A percentile compares a stretch with the other conserved stretches of the same genome.
These are phyloP conservation scores for Corrigiola litoralis DNA, from an alignment of 179 eudicot species.

Conservation along the genomic window DNA sequence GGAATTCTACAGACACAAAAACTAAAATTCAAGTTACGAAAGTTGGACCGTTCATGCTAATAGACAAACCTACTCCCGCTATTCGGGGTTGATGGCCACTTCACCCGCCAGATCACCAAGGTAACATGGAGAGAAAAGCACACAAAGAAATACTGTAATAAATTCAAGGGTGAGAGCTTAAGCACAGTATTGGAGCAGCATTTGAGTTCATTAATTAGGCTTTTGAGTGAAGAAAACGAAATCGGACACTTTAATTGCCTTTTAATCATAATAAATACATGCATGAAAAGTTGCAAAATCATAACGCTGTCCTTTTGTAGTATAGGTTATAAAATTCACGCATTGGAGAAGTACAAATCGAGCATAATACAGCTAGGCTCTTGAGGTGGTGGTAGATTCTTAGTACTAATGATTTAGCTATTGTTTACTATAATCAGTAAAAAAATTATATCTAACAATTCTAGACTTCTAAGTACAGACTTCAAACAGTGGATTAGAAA, in stretches of 20 bases:
- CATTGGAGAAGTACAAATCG: slow-evolving; percentile 18
- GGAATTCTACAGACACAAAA: no score
- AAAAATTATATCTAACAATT: no score
- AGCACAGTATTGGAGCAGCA: background rate
- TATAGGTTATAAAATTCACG: slow-evolving; percentile 1
- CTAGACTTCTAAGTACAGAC: no score
- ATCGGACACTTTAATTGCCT: slow-evolving; percentile 26
- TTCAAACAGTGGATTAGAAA: no score
- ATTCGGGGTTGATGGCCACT: background rate
- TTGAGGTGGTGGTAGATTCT: slow-evolving; percentile 22
- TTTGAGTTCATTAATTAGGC: slow-evolving; percentile 10
- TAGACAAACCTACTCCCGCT: slow-evolving; percentile 7
- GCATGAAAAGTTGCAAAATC: slow-evolving; percentile 19
- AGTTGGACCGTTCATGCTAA: background rate
- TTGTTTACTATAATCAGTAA: no score
- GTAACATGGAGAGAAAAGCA: background rate
- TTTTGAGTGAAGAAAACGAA: slow-evolving; percentile 27
- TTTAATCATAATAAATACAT: slow-evolving; percentile 14
- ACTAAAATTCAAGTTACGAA: no score
- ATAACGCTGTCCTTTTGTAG: slow-evolving; percentile 1
- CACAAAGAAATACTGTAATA: background rate
- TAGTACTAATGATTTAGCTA: background rate
- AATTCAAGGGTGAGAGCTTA: no score
- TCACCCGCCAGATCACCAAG: no score
- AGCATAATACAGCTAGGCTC: slow-evolving; percentile 26